Evolutionary conservation across 1,284 basidiomycete species (phyloP).

Genomic region (Pholiota adiposa): DNA sequence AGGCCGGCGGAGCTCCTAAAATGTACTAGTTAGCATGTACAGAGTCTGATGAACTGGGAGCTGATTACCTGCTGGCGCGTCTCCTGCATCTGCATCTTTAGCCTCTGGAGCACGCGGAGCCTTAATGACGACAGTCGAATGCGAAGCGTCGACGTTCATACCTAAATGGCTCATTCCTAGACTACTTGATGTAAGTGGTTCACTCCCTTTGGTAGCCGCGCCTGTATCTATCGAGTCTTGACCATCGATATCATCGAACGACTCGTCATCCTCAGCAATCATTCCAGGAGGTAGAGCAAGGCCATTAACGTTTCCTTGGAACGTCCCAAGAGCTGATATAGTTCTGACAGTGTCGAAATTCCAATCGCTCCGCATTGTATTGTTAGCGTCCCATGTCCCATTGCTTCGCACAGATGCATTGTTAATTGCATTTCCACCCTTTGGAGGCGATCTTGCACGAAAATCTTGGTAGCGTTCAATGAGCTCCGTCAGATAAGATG

Average conservation of each 20-base stretch:
- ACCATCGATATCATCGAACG: constrained; percentile 47
- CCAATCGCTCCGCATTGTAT: constrained; percentile 89
- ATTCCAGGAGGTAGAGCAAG: constrained; percentile 58
- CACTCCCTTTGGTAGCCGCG: constrained; percentile 69
- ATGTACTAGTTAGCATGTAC: constrained; percentile 14
- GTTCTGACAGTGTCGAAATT: constrained; percentile 91
- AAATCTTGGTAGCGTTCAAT: constrained; percentile 84
- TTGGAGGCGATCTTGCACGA: constrained; percentile 59
- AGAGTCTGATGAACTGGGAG: constrained; percentile 26
- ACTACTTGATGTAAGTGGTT: constrained; percentile 40
- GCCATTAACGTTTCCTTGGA: constrained; percentile 69
- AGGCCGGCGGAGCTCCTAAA: constrained; percentile 62
- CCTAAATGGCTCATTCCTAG: constrained; percentile 60
- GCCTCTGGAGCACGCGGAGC: constrained; percentile 31
- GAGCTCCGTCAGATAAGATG: constrained; percentile 82
- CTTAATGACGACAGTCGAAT: constrained; percentile 75
- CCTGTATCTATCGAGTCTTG: constrained; percentile 58
- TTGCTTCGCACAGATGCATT: constrained; percentile 60
- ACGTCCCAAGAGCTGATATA: constrained; percentile 73
- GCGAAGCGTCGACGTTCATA: constrained; percentile 56
- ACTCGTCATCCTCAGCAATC: constrained; percentile 51
- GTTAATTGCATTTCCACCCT: constrained; percentile 49
- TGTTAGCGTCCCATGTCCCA: constrained; percentile 65
- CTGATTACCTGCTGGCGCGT: constrained; percentile 38
- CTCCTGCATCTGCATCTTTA: constrained; percentile 18